These are phyloP conservation scores for Porodaedalea pini DNA, from an alignment of 1,284 basidiomycete genomes.

Conservation along the genomic window DNA sequence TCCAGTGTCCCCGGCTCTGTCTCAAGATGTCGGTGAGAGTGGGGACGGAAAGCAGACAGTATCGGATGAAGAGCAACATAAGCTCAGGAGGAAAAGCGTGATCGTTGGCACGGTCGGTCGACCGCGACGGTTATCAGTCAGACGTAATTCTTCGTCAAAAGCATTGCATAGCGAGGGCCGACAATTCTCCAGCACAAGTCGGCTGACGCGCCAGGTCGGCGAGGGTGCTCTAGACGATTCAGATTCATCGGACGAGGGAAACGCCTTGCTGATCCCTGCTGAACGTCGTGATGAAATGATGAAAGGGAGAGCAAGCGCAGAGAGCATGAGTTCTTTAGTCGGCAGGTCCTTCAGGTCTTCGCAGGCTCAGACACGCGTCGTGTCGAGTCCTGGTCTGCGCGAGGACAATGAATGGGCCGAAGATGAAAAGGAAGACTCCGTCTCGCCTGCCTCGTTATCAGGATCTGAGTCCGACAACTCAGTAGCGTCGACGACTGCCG, in stretches of 20 bases:
- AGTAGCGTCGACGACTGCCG: conserved; percentile 16
- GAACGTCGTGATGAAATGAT: neutral
- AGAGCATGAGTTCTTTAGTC: neutral
- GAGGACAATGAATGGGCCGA: conserved; percentile 20
- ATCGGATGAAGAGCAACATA: neutral
- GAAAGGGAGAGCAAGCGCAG: conserved; percentile 2
- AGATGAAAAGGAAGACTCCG: conserved; percentile 19
- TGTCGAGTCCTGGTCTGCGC: conserved; percentile 1
- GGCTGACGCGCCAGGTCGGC: conserved; percentile 57
- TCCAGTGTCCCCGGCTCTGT: neutral
- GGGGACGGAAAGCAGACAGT: neutral
- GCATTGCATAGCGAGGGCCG: neutral
- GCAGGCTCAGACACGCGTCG: neutral
- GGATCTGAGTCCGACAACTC: conserved; percentile 18
- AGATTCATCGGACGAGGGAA: conserved; percentile 46
- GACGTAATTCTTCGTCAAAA: neutral
- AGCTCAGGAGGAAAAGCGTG: conserved; percentile 11
- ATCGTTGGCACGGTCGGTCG: conserved; percentile 5
- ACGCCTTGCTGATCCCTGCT: neutral
- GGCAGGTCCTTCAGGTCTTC: neutral
- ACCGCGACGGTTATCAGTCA: conserved; percentile 4
- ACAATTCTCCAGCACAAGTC: conserved; percentile 24
- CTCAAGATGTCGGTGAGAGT: neutral
- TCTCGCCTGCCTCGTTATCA: conserved; percentile 13
- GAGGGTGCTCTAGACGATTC: conserved; percentile 76